Evolutionary conservation across 768 basidiomycete species (phyloP), one percentile per base, ranked within the genome.

Genomic region (Leccinum variicolor): DNA sequence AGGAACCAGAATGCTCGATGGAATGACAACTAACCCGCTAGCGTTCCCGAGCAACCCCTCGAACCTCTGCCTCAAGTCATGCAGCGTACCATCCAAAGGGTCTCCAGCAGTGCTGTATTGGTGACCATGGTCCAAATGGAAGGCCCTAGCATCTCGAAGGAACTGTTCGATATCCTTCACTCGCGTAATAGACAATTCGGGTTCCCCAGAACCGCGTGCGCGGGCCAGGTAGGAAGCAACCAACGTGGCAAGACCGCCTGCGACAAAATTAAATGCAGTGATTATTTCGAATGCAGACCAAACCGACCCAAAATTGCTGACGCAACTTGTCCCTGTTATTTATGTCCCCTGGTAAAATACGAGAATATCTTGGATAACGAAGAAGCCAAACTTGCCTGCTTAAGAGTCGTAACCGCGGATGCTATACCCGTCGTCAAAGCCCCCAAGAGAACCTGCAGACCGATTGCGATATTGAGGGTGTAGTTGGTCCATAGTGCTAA

Each of bases 221-320:
- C 84, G 82, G 3, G 89, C 89, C 25, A 91, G 77, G 69, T 86
- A 90, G 2, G 87, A 85, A 17, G 89, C 87, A 14, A 85, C 79
- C 19, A 90, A 21, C 0, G 89, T 91, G 4, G 87, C 70, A 11
- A 86, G 56, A n/a, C 84, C 88, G 31, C 89, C 86, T 84, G 17
- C 0, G 53, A 21, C 19, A 7, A 41, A 29, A 17, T 17, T 62
- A 28, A 53, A 49, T 6, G 1, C 6, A 36, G 19, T 43, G 21
- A 9, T 31, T 28, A 31, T 1, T 8, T 33, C 5, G 25, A 59
- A 26, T 48, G 3, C 9, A 31, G 31, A 31, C 5, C 15, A 25
- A 49, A 65, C 74, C 8, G 0, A 76, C 74, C 80, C 34, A 81
- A 70, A 31, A 79, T 46, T 4, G 79, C 64, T 17, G 75, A 76